These are phyloP conservation scores for Ophiobolus disseminans DNA, from an alignment of 2,329 filamentous ascomycete genomes.

Conservation along the genomic window DNA sequence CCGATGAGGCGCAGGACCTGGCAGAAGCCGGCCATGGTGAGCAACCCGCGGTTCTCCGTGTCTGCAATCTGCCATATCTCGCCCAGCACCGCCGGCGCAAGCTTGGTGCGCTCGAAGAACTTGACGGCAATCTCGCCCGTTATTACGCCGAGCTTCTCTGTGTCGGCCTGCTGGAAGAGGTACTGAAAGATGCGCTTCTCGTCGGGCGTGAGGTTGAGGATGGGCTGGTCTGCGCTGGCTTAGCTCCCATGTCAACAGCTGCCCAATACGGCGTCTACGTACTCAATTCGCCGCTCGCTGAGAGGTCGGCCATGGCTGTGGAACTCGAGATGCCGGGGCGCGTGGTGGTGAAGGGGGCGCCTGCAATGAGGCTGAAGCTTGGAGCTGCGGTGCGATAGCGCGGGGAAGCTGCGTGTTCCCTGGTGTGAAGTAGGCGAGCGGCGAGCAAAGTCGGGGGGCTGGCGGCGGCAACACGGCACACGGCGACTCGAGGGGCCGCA, in stretches of 20 bases:
- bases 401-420: conserved; percentile 31
- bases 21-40: conserved; percentile 92
- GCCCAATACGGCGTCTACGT: conserved; percentile 17
- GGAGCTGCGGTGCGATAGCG: conserved; percentile 36
- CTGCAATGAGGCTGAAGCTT: conserved; percentile 44
- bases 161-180: conserved; percentile 91
- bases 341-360: conserved; percentile 24
- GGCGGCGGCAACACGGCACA: conserved; percentile 18
- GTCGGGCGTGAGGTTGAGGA: conserved; percentile 84
- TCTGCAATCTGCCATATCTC: conserved; percentile 99
- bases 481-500: conserved; percentile 8
- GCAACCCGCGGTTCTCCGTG: conserved; percentile 90
- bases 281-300: conserved; percentile 46
- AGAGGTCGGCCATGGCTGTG: conserved; percentile 47
- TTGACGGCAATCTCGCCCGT: conserved; percentile 95
- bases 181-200: conserved; percentile 95
- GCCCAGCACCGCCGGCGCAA: conserved; percentile 84
- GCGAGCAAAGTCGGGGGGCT: conserved; percentile 30
- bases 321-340: conserved; percentile 25
- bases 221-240: conserved; percentile 52
- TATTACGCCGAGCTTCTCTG: conserved; percentile 88
- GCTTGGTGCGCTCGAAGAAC: conserved; percentile 95
- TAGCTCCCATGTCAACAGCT: conserved; percentile 20
- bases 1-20: conserved; percentile 93
- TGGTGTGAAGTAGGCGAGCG: no score